Percentiles rank a stretch among this genome's conserved stretches.
Conservation (phyloP, 2,329 filamentous ascomycete species). For the Neopestalotiopsis sp. region DNA sequence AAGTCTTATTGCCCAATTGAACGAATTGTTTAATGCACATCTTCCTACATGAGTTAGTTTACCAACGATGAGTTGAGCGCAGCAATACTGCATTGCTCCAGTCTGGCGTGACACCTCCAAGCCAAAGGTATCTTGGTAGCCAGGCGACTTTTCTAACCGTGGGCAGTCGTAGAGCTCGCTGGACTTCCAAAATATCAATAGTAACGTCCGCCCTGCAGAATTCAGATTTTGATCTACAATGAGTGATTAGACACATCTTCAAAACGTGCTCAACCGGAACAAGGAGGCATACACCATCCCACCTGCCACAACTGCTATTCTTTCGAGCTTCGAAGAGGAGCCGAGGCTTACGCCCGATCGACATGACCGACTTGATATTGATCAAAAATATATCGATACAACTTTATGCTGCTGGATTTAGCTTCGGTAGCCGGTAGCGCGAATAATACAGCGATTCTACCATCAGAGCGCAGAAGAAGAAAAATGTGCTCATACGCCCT, state of each 20-base stretch:
- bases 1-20: neutral
- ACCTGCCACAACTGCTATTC: neutral
- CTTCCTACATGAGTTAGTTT: neutral
- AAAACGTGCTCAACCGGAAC: neutral
- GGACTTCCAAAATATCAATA: no score
- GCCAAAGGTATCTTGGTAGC: no score
- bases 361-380: neutral
- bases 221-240: neutral
- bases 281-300: neutral
- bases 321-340: neutral
- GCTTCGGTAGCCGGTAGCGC: neutral
- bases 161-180: no score
- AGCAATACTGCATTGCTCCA: neutral
- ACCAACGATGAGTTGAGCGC: neutral
- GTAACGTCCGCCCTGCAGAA: no score
- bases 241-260: neutral
- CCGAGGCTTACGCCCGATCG: neutral
- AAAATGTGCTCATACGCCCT: constrained; percentile 5
- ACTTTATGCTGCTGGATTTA: neutral
- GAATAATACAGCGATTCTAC: neutral
- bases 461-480: neutral
- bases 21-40: neutral
- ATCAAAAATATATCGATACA: neutral
- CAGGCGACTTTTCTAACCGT: no score
- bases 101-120: neutral